phyloP scores from a whole-genome alignment of 192 early-diverging fungal species.

The Martensiomyces pterosporus region DNA sequence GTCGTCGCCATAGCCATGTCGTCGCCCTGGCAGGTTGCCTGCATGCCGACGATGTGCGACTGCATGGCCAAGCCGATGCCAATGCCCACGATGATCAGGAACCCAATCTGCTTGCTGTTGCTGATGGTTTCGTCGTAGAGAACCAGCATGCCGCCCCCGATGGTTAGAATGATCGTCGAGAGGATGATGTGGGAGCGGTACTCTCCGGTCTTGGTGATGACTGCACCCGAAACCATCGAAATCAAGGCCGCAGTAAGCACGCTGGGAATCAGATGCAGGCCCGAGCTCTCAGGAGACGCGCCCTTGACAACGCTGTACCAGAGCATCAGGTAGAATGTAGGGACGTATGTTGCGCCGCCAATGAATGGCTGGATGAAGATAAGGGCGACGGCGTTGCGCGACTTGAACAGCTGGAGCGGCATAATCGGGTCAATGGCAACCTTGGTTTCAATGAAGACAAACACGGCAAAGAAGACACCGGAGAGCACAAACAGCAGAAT shows the following conservation, averaged over 20 bases:
- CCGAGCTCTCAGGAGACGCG: constrained; percentile 7
- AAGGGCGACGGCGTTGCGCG: constrained; percentile 26
- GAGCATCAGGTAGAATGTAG: constrained; percentile 56
- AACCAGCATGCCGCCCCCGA: constrained; percentile 24
- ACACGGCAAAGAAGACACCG: constrained; percentile 48
- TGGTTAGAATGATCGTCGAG: constrained; percentile 17
- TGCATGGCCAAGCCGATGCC: constrained; percentile 31
- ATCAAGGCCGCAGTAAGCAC: constrained; percentile 9
- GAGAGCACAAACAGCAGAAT: constrained; percentile 54
- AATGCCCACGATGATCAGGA: constrained; percentile 33
- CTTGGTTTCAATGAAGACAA: constrained; percentile 59
- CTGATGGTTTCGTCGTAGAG: constrained; percentile 16
- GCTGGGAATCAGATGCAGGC: constrained; percentile 16
- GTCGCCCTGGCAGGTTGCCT: constrained; percentile 7
- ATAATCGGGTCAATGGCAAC: constrained; percentile 53
- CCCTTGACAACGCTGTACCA: constrained; percentile 59
- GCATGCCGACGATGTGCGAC: constrained; percentile 21
- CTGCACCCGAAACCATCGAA: constrained; percentile 1
- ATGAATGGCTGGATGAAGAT: constrained; percentile 20
- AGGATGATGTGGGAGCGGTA: background rate
- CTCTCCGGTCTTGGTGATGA: background rate
- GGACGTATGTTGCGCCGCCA: constrained; percentile 24
- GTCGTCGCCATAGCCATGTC: constrained; percentile 13
- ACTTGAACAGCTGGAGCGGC: constrained; percentile 51
- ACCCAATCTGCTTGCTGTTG: constrained; percentile 13